These are phyloP conservation scores for Pythium phragmiticola DNA, from an alignment of 352 stramenopile species.

Conservation along the genomic window DNA sequence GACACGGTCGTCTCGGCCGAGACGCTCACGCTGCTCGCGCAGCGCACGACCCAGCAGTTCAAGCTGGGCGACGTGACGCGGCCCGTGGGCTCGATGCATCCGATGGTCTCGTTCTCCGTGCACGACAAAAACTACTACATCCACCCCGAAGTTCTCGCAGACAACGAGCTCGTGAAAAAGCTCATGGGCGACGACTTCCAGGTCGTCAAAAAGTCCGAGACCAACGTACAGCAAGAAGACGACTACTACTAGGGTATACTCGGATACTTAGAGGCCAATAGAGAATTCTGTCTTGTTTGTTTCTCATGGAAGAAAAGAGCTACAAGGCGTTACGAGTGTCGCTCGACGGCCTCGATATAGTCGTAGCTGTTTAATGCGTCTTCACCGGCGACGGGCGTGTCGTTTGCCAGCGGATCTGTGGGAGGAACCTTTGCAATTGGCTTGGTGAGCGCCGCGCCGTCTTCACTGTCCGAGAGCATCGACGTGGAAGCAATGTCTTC, in stretches of 20 bases:
- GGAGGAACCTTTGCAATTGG: neutral
- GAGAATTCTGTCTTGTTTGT: neutral
- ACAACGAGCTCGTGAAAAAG: constrained; percentile 59
- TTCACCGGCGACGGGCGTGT: constrained; percentile 54
- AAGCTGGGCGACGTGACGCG: constrained; percentile 55
- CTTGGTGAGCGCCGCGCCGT: constrained; percentile 18
- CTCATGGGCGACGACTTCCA: constrained; percentile 44
- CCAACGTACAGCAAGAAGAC: constrained; percentile 18
- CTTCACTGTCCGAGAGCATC: constrained; percentile 51
- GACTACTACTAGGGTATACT: constrained; percentile 20
- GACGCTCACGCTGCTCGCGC: constrained; percentile 43
- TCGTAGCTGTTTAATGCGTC: constrained; percentile 82
- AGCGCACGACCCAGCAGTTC: constrained; percentile 52
- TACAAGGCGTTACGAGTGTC: constrained; percentile 17
- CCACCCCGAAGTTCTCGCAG: constrained; percentile 69
- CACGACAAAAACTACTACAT: constrained; percentile 72
- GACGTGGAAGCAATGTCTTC: constrained; percentile 61
- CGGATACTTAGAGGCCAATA: neutral
- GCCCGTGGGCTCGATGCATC: constrained; percentile 68
- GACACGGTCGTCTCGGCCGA: constrained; percentile 4
- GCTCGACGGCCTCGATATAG: constrained; percentile 77
- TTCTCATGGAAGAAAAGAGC: too few species aligned
- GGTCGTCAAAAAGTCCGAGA: constrained; percentile 13
- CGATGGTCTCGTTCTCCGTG: constrained; percentile 82
- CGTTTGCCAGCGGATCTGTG: constrained; percentile 26